Evolutionary conservation across 257 asterid species (phyloP).

Genomic region (Solanum medicagineum): DNA sequence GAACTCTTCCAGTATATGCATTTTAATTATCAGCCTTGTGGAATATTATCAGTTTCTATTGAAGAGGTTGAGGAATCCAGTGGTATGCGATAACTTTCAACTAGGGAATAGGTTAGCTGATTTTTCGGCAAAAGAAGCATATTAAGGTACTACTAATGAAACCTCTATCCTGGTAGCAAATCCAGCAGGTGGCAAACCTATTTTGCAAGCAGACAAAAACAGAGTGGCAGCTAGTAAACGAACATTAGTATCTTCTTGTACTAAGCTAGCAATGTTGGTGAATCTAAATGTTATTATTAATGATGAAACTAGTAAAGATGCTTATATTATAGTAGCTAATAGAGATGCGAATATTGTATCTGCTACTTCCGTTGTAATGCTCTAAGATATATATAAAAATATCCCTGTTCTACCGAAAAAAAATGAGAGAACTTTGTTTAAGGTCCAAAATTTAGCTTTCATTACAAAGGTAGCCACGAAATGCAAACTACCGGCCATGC

Average conservation of each 20-base stretch:
- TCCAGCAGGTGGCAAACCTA: neutral
- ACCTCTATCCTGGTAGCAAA: neutral
- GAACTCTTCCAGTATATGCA: neutral
- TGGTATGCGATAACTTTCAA: neutral
- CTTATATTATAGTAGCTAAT: neutral
- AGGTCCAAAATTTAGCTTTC: constrained; percentile 5
- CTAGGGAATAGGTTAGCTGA: neutral
- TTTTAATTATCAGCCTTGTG: neutral
- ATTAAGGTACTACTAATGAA: too few species aligned
- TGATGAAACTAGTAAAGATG: neutral
- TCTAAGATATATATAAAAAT: too few species aligned
- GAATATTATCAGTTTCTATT: neutral
- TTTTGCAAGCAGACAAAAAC: neutral
- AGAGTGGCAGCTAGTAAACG: neutral
- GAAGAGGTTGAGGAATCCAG: neutral
- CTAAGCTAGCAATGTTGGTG: too few species aligned
- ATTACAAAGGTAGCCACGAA: neutral
- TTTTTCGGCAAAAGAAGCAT: neutral
- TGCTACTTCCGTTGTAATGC: neutral
- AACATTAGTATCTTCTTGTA: neutral
- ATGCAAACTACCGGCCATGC: neutral
- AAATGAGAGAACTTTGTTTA: neutral
- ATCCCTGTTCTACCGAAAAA: neutral
- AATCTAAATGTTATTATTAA: too few species aligned
- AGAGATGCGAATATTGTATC: neutral